Base-by-base conservation (phyloP, 2,329 filamentous ascomycete genomes). In the Paecilomyces sp. region DNA sequence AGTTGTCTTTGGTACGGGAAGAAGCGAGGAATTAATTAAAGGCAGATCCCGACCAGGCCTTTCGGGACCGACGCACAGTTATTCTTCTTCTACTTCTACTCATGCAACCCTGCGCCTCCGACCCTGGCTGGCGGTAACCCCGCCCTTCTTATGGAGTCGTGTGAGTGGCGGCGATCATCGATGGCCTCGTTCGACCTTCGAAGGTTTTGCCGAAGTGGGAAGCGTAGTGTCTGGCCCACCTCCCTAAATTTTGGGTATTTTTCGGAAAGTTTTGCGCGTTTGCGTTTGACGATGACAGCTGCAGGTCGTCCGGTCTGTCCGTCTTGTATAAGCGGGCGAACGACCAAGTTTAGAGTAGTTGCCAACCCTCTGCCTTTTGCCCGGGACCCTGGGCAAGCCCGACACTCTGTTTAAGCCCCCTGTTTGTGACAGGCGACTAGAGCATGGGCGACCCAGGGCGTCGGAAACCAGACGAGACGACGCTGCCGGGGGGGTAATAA, bases 391-490 rank as follows among this genome's bases (percentile, higher is more conserved):
- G 41, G 51, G 51, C 51, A 53, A 53, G 51, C 51, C 22, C 24
- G 51, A 53, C 28, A 53, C 24, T 30, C 11, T 53, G 51, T 47
- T 56, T 33, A 41, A 59, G 59, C 52, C 59, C 61, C 57, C 58
- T 57, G 57, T 55, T 41, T 59, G 61, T 55, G 56, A 61, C 61
- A 36, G 61, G 57, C 55, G 51, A 61, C 61, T 61, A 61, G 61
- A 59, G 53, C 56, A 62, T 54, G 59, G 59, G 53, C 56, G 58
- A 54, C 54, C 60, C 60, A 60, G 34, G 34, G 55, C 53, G 53
- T 56, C 57, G 60, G 60, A 59, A 62, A 60, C 56, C 30, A 25
- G 11, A 11, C 13, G 47, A 33, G 54, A 33, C 18, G 24, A 57
- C 34, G 28, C 41, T 31, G 36, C 55, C 41, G 41, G 41, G 41